These are phyloP conservation scores for Thalassiosira pacifica DNA, from an alignment of 352 stramenopile genomes.

Conservation along the genomic window DNA sequence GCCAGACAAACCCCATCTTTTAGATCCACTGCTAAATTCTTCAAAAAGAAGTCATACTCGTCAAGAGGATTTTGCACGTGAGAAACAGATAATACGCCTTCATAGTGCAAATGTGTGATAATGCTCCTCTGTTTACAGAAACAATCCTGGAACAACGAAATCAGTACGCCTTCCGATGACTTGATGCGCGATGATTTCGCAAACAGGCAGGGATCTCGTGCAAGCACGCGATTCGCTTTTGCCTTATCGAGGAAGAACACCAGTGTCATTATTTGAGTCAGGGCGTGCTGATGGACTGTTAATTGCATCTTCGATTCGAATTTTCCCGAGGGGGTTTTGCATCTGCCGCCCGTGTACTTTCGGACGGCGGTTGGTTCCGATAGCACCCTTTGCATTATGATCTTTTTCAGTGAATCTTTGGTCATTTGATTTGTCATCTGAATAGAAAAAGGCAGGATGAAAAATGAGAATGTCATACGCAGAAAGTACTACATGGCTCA, in stretches of 20 bases:
- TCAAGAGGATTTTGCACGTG: constrained; percentile 94
- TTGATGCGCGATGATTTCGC: constrained; percentile 89
- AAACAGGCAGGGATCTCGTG: constrained; percentile 92
- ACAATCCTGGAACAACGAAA: constrained; percentile 92
- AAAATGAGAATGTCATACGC: neutral
- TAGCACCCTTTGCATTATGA: constrained; percentile 84
- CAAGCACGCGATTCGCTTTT: constrained; percentile 87
- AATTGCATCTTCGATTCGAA: constrained; percentile 87
- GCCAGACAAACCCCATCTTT: constrained; percentile 95
- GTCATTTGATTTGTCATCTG: constrained; percentile 47
- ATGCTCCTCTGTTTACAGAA: constrained; percentile 94
- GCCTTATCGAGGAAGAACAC: constrained; percentile 93
- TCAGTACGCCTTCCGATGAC: constrained; percentile 92
- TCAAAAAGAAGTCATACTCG: constrained; percentile 93
- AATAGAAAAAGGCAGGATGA: constrained; percentile 26
- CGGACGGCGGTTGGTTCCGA: constrained; percentile 71
- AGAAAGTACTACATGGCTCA: too few relatives aligned
- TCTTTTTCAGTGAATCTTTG: constrained; percentile 73
- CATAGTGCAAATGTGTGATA: constrained; percentile 92
- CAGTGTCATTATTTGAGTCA: constrained; percentile 92
- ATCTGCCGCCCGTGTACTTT: constrained; percentile 84
- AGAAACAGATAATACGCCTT: constrained; percentile 89
- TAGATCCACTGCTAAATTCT: constrained; percentile 93
- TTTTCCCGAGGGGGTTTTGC: constrained; percentile 84
- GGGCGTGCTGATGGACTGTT: constrained; percentile 90